Base-by-base conservation (phyloP, 768 basidiomycete species). In the Tricholoma sp. region DNA sequence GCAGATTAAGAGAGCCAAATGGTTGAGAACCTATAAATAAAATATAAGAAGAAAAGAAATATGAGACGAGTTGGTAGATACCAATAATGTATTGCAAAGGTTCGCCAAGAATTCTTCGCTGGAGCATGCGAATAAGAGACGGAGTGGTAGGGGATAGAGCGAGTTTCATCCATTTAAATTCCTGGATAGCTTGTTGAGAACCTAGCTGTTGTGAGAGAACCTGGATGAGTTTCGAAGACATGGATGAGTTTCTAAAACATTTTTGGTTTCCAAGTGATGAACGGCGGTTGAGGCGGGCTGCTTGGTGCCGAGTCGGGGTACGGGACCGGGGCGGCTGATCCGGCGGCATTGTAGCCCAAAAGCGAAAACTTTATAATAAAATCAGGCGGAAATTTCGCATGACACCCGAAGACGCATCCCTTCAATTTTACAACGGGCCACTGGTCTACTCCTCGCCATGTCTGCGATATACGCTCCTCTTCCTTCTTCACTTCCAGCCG, bases 81-180 rank as follows among this genome's bases (percentile, higher is more conserved):
- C 94, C 93, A 51, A 97, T 77, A 62, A 97, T 91, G 70, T 95
- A 97, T 68, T 95, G 92, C 15, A 97, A 75, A 0, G 94, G 94
- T 70, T 93, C 91, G 10, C 90, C 89, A 13, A 62, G 58, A 29
- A 79, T 65, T 61, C 94, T 74, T 17, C 89, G 80, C 15, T 68
- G 65, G 37, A 94, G 77, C 76, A 88, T 79, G 28, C 72, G 65
- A 8, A 69, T 48, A 31, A 53, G 32, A 78, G 71, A 49, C 69
- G 52, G 18, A 61, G 32, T 32, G 50, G 59, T n/a, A 56, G 54
- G 9, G 56, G 51, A 45, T 57, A 55, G 18, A 6, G 72, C 67
- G 13, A 69, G 65, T 56, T 68, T 68, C 66, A 81, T 72, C 80
- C 80, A 81, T 66, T 57, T 70, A 60, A 75, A 64, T 61, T 81